phyloP scores from a whole-genome alignment of 164 flowering plant species.

The Vitis labrusca region DNA sequence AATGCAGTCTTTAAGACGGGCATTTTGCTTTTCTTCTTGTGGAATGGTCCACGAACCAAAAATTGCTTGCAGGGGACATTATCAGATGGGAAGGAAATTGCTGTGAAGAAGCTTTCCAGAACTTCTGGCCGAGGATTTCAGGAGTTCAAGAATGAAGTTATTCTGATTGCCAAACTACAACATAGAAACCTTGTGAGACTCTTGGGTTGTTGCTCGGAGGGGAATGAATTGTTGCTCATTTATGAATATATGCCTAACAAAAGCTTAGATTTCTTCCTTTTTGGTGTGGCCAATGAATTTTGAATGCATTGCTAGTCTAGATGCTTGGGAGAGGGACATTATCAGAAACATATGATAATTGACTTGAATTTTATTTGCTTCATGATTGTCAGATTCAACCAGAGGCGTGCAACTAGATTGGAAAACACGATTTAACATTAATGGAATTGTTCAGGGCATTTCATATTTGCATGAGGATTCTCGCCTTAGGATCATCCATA shows the following conservation, averaged over 20 bases:
- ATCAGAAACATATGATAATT: not conserved
- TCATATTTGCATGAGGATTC: constrained; percentile 47
- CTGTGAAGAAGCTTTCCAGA: constrained; percentile 43
- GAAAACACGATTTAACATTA: constrained; percentile 24
- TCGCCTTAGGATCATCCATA: constrained; percentile 25
- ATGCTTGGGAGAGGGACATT: not conserved
- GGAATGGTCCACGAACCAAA: no score
- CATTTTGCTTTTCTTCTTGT: no score
- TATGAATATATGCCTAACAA: constrained; percentile 42
- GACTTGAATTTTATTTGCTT: not conserved
- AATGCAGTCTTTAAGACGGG: no score
- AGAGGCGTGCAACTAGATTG: constrained; percentile 20
- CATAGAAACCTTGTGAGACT: constrained; percentile 45
- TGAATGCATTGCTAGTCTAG: not conserved
- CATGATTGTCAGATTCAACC: constrained; percentile 17
- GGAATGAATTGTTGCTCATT: constrained; percentile 36
- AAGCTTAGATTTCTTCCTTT: constrained; percentile 33
- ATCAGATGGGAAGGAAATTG: constrained; percentile 30
- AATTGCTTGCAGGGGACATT: constrained; percentile 26
- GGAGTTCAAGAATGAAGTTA: constrained; percentile 40
- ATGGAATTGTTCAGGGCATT: constrained; percentile 38
- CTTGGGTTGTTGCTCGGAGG: constrained; percentile 37
- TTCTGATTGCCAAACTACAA: constrained; percentile 39
- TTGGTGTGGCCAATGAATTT: constrained; percentile 13
- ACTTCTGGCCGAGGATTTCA: constrained; percentile 34